Evolutionary conservation across 495 filamentous ascomycete species (phyloP).

Genomic region (Letharia columbiana): DNA sequence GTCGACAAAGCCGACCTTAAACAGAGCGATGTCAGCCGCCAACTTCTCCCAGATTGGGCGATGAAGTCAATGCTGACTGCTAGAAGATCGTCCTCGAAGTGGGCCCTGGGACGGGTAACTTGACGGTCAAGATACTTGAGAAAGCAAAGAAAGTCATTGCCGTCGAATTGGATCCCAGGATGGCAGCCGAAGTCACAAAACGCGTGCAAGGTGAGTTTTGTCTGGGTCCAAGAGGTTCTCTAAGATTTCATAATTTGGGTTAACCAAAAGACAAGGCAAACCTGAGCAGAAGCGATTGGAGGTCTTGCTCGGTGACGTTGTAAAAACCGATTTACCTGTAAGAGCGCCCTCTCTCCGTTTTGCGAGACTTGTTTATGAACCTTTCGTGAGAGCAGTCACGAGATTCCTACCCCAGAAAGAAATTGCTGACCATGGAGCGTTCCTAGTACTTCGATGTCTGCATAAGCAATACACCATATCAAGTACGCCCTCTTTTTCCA

Average conservation of each 20-base stretch:
- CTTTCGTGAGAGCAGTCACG: not conserved
- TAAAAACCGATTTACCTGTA: conserved; percentile 71
- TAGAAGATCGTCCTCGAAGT: conserved; percentile 58
- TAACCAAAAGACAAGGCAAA: conserved; percentile 49
- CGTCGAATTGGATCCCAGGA: conserved; percentile 89
- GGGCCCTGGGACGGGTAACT: conserved; percentile 73
- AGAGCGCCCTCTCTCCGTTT: not conserved
- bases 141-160: conserved; percentile 80
- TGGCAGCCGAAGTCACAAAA: conserved; percentile 95
- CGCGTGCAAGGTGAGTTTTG: conserved; percentile 43
- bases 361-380: not conserved
- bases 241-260: not conserved
- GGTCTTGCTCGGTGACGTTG: conserved; percentile 83
- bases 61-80: conserved; percentile 9
- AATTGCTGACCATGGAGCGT: not conserved
- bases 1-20: conserved; percentile 82
- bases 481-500: conserved; percentile 30
- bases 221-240: not conserved
- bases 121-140: conserved; percentile 82
- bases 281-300: conserved; percentile 73
- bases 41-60: not conserved
- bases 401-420: not conserved
- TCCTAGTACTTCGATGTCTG: conserved; percentile 67
- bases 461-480: conserved; percentile 92
- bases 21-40: conserved; percentile 60